Percentiles rank a stretch among this genome's conserved stretches.
These are phyloP conservation scores for Cytospora chrysosperma DNA, from an alignment of 2,329 filamentous ascomycete genomes.

Conservation along the genomic window DNA sequence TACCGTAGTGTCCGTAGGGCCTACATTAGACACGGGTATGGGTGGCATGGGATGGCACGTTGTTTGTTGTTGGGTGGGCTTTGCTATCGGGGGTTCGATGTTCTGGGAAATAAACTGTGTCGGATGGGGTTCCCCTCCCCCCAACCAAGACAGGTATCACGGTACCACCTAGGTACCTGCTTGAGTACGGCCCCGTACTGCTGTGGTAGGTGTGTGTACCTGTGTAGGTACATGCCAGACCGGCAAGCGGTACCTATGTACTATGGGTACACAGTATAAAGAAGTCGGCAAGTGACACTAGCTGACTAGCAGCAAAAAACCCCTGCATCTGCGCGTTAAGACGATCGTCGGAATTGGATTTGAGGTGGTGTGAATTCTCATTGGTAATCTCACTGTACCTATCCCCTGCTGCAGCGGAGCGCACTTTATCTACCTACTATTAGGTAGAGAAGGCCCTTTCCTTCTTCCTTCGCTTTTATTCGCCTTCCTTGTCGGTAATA, in stretches of 20 bases:
- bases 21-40: too few relatives aligned
- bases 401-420: conserved; percentile 9
- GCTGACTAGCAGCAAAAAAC: background rate
- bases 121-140: background rate
- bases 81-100: background rate
- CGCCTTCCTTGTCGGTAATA: background rate
- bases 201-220: too few relatives aligned
- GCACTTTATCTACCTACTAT: conserved; percentile 17
- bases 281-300: background rate
- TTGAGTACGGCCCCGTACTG: too few relatives aligned
- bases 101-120: background rate
- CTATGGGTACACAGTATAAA: background rate
- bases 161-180: too few relatives aligned
- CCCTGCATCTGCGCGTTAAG: conserved; percentile 10
- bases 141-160: too few relatives aligned
- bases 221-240: too few relatives aligned
- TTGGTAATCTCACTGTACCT: conserved; percentile 19
- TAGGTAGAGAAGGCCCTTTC: conserved; percentile 11
- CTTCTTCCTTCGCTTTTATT: background rate
- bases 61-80: background rate
- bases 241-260: too few relatives aligned
- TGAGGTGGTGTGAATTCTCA: conserved; percentile 16
- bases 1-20: background rate
- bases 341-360: conserved; percentile 10
- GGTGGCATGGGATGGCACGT: background rate